Base-by-base conservation (phyloP, 2,329 filamentous ascomycete genomes). In the Calonectria henricotiae region DNA sequence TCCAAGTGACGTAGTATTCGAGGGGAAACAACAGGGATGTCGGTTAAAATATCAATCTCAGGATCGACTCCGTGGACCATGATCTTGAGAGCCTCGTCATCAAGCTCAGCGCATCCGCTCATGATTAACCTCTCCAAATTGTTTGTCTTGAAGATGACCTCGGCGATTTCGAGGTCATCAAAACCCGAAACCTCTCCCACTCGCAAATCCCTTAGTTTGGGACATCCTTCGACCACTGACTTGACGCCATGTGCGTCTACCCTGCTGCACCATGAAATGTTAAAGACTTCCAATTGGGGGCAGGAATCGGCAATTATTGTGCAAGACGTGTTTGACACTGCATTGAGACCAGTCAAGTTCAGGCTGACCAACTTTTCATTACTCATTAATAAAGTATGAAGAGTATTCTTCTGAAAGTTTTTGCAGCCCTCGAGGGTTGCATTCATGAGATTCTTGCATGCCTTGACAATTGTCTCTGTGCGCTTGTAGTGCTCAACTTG, bases 261-360 rank as follows among this genome's bases (percentile, higher is more conserved):
- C 71, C 94, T 92, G 74, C 91, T 91, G 84, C 96, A 99, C 94
- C 96, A 98, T 0, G 95, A 97, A 23, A 98, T 89, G 77, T 98
- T 97, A 74, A 98, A 88, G 66, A 89, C 88, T 81, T 97, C 92
- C n/a, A 99, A 86, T 60, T 92, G 91, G 1, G 92, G 91, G 77
- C 96, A 98, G 44, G 92, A 92, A 64, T 92, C 87, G 0, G 94
- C 92, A 70, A 99, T 92, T 70, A 97, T 94, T 78, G 92, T 94
- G 89, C 97, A 95, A 0, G 94, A 93, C 25, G 90, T 89, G 79
- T 98, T 97, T 35, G 92, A 94, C 15, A 95, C 93, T 13, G 92
- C 91, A 2, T 90, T 86, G 71, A 98, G 87, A 0, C 95, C 95
- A 1, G 94, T 94, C 43, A 99, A 85, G 78, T 98, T 98, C 76